phyloP scores from a whole-genome alignment of 139 green algal species.

The Nannochloris sp. region DNA sequence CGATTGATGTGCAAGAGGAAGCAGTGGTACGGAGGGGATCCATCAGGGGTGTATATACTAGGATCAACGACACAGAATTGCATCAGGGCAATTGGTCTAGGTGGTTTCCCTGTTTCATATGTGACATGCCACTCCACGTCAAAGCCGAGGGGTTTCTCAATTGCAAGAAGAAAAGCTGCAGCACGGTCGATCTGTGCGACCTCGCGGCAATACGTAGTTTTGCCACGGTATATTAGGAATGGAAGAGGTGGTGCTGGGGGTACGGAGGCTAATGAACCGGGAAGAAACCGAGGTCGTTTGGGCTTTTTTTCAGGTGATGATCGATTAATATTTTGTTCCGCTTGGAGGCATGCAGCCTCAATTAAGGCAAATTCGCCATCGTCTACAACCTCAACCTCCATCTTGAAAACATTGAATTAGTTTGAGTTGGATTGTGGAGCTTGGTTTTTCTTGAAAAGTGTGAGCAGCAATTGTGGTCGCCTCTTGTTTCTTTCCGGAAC shows the following conservation, averaged over 20 bases:
- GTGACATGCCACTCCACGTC: slow-evolving; percentile 46
- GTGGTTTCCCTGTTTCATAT: slow-evolving; percentile 15
- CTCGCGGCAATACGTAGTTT: not conserved
- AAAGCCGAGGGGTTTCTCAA: slow-evolving; percentile 23
- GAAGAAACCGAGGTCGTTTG: not conserved
- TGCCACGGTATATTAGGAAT: not conserved
- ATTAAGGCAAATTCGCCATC: not conserved
- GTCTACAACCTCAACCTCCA: not conserved
- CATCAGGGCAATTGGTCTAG: slow-evolving; percentile 12
- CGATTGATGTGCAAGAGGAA: slow-evolving; percentile 35
- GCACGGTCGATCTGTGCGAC: not conserved
- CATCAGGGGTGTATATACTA: not conserved
- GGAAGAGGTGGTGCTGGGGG: not conserved
- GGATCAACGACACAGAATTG: slow-evolving; percentile 22
- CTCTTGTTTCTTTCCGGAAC: too few relatives aligned
- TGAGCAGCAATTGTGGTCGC: too few relatives aligned
- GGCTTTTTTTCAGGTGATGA: not conserved
- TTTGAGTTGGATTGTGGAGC: too few relatives aligned
- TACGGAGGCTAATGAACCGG: not conserved
- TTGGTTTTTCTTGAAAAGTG: too few relatives aligned
- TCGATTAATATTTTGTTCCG: not conserved
- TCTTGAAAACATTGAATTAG: too few relatives aligned
- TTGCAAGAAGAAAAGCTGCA: not conserved
- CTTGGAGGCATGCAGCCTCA: not conserved
- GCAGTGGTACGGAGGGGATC: slow-evolving; percentile 1